Evolutionary conservation across 306 rosid genomes (phyloP).

Genomic region (Trifolium subterraneum): DNA sequence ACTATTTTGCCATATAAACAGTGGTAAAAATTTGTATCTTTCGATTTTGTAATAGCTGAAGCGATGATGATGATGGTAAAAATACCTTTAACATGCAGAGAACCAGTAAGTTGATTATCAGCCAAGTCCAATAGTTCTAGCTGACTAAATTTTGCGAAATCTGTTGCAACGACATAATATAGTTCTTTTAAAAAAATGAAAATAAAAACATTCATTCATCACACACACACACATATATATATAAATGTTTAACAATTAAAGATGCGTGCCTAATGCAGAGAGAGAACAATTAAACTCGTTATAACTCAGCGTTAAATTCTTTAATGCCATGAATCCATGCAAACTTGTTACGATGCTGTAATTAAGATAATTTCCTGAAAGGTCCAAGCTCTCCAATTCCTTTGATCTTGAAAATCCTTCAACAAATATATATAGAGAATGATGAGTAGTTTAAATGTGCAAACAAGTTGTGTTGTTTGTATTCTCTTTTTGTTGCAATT

Average conservation of each 20-base stretch:
- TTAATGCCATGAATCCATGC: constrained; percentile 4
- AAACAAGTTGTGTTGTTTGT: no score
- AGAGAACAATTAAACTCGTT: not conserved
- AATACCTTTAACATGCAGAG: not conserved
- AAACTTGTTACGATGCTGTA: not conserved
- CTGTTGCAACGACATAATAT: not conserved
- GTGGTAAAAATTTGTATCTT: no score
- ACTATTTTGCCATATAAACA: no score
- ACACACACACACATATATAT: not conserved
- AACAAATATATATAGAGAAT: not conserved
- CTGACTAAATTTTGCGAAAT: not conserved
- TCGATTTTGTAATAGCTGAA: not conserved
- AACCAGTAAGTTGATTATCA: not conserved
- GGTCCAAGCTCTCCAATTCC: not conserved
- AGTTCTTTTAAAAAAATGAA: not conserved
- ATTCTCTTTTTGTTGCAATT: no score
- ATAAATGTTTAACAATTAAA: not conserved
- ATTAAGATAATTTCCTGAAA: not conserved
- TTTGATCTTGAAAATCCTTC: constrained; percentile 22
- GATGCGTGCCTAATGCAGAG: not conserved
- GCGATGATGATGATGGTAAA: not conserved
- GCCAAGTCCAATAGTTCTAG: constrained; percentile 12
- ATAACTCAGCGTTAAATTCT: not conserved
- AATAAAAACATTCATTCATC: not conserved
- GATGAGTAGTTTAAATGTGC: not conserved